Base-by-base conservation (phyloP, 176 grass and related monocot species). In the Metroxylon sagu region DNA sequence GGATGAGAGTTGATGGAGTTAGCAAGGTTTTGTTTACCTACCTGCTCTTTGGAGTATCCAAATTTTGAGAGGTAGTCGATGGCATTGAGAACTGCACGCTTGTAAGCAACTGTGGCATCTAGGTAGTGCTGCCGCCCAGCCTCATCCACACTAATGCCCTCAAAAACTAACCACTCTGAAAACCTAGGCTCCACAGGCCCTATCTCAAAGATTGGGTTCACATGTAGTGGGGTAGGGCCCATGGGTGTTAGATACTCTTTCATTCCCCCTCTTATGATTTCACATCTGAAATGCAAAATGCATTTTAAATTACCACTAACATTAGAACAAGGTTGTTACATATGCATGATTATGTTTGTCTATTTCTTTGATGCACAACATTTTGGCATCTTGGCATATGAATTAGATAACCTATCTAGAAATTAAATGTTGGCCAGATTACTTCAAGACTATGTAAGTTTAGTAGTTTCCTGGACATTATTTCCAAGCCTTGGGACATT, bases 81-180 rank as follows among this genome's bases (percentile, higher is more conserved):
- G 61, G 92, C 92, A 72, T 96, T 90, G 53, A 96, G 83, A 26
- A 90, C 83, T 4, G 87, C 92, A 28, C 83, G 66, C 60, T 96
- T 96, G 70, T 82, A 96, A 16, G 87, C 87, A 25, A 96, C 86
- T 56, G 87, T 79, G 50, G 75, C 87, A 75, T 96, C 92, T 62
- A 96, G 92, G 63, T 82, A 96, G 70, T 96, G 92, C 18, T 90
- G 92, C 25, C 79, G 80, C 69, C 87, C 92, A 14, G 78, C 62
- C 73, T 97, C 92, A 71, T 97, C 92, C 87, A 97, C 87, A 50
- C 92, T 97, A 39, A 97, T 97, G 68, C 92, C 92, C 19, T 97
- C 87, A 63, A 97, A 97, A 23, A 97, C 92, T 35, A 97, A 68
- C 92, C 91, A 97, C 25, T 90, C 83, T 29, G 92, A 90, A 72